Base-by-base conservation (phyloP, 176 grass and related monocot species). In the Oryza meyeriana region DNA sequence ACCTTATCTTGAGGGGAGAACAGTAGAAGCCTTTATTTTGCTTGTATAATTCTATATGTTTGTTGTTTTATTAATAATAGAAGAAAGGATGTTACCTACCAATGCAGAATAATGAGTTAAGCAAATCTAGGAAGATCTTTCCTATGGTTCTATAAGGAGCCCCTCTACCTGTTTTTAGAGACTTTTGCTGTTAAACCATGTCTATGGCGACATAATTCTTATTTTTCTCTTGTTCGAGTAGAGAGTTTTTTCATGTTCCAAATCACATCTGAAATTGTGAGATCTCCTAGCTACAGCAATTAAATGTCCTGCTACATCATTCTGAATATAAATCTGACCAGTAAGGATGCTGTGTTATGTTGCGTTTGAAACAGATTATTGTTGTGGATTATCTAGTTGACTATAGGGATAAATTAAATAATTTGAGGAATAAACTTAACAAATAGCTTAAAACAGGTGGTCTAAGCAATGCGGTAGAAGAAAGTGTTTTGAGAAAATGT, bases 111-210 rank as follows among this genome's bases (percentile, higher is more conserved):
- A 65, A 79, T 50, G 62, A 67, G 62, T 69, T 69, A 55, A 26
- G 41, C 10, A 20, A 38, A 14, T 22, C 66, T 59, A 26, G 33
- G 13, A 24, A 70, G 35, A 28, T 81, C 33, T 71, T 82, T 61
- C 41, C 55, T 64, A 50, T 38, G 57, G 76, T 79, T 85, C 47
- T 79, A 62, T 64, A 57, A 42, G 4, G 69, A 67, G 25, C 25
- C 12, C 72, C 63, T 79, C 64, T 17, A 74, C 10, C 34, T 40
- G 9, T 57, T 69, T 66, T 41, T 5, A 11, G 1, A 74, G 0
- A 32, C 12, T 72, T 65, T 65, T 74, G 13, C 26, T 65, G 58
- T 85, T 72, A 71, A 72, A 64, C n/a, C 25, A 29, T 85, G 8
- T 79, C 7, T 27, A 34, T 69, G 12, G 18, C 12, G 18, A 55